Conservation (phyloP, 176 grass and related monocot species). For the Alopecurus myosuroides region DNA sequence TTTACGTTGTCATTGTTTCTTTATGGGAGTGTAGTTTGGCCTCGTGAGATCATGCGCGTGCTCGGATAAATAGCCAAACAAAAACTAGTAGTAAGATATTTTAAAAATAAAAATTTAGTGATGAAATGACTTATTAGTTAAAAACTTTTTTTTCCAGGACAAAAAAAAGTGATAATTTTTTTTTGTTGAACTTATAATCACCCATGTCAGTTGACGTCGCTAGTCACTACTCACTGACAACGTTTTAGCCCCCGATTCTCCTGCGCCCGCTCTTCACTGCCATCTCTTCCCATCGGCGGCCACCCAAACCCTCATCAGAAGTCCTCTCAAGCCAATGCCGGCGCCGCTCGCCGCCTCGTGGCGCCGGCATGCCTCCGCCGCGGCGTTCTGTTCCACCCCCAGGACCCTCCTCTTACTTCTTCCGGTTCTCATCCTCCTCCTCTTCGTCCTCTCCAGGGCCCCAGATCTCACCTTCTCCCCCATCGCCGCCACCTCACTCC, state of each 20-base stretch:
- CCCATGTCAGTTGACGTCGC: too few species aligned
- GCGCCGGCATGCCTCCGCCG: conserved; percentile 37
- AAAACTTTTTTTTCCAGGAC: too few species aligned
- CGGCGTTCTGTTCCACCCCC: conserved; percentile 25
- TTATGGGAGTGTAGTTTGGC: too few species aligned
- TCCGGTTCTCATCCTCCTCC: conserved; percentile 44
- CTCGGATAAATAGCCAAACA: too few species aligned
- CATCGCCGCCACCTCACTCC: neutral
- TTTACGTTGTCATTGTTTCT: too few species aligned
- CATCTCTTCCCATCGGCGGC: neutral
- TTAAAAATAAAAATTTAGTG: too few species aligned
- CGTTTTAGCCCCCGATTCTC: neutral
- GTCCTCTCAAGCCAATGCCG: conserved; percentile 8
- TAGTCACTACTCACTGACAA: too few species aligned
- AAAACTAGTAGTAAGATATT: too few species aligned
- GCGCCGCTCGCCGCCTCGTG: conserved; percentile 20
- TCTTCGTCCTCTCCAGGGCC: conserved; percentile 43
- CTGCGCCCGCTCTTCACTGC: neutral
- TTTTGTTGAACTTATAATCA: too few species aligned
- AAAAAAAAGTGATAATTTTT: too few species aligned
- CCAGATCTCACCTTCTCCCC: conserved; percentile 35
- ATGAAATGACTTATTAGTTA: too few species aligned
- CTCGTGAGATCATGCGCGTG: too few species aligned
- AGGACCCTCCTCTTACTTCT: conserved; percentile 31
- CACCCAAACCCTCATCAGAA: neutral